Conservation (phyloP, 2,329 filamentous ascomycete genomes). For the Chaetothyriales sp. region DNA sequence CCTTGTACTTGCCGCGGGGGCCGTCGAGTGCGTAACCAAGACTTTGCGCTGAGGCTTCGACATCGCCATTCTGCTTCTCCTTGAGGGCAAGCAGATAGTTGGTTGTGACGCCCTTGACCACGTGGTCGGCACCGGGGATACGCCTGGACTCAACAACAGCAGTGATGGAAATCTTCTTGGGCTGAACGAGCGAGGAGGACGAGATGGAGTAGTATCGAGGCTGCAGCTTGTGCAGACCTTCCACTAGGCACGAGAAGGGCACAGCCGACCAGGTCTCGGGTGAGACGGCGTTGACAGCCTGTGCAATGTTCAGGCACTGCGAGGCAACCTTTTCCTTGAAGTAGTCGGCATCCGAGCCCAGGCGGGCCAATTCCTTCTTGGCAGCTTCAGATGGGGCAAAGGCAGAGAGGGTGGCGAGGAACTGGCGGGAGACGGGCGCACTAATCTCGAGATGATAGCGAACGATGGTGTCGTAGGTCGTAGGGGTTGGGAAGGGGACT, state of each 20-base stretch:
- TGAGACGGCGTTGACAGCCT: constrained; percentile 59
- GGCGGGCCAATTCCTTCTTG: constrained; percentile 75
- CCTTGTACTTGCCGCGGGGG: constrained; percentile 92
- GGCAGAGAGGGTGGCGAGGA: constrained; percentile 68
- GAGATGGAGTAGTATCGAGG: constrained; percentile 99
- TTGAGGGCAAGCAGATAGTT: constrained; percentile 93
- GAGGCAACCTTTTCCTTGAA: constrained; percentile 74
- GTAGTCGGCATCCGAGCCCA: constrained; percentile 87
- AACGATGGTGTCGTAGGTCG: constrained; percentile 82
- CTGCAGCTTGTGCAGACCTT: constrained; percentile 86
- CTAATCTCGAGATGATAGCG: constrained; percentile 97
- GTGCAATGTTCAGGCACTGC: constrained; percentile 77
- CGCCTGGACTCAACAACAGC: constrained; percentile 78
- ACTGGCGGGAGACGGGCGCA: constrained; percentile 89
- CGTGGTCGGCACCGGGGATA: constrained; percentile 57
- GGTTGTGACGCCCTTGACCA: constrained; percentile 89
- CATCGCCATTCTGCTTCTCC: constrained; percentile 87
- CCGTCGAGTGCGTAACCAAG: constrained; percentile 75
- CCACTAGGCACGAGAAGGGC: constrained; percentile 88
- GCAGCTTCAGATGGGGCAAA: constrained; percentile 74
- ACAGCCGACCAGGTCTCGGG: constrained; percentile 66
- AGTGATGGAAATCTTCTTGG: constrained; percentile 87
- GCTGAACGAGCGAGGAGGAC: constrained; percentile 84
- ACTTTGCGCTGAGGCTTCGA: constrained; percentile 65
- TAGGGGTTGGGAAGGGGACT: constrained; percentile 92